Percentiles rank a stretch among this genome's conserved stretches.
Conservation (phyloP, 2,329 filamentous ascomycete species). For the Aspergillus sp. region DNA sequence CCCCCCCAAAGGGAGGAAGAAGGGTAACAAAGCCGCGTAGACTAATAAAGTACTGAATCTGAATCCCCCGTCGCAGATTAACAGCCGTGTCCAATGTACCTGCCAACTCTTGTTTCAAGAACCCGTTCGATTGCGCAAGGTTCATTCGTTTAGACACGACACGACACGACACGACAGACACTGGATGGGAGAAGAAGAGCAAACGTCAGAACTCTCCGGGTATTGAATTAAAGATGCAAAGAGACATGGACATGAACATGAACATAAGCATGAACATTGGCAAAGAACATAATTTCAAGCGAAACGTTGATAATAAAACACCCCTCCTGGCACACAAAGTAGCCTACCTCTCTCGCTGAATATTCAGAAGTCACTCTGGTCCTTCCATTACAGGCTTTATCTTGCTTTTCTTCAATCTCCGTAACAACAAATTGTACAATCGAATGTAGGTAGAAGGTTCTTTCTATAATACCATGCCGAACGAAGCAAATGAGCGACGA, state of each 20-base stretch:
- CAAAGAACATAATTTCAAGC: constrained; percentile 2
- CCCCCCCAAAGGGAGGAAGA: too few relatives aligned
- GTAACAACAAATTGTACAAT: constrained; percentile 22
- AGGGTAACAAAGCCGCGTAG: too few relatives aligned
- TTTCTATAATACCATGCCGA: constrained; percentile 11
- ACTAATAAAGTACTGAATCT: too few relatives aligned
- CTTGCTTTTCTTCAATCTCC: constrained; percentile 5
- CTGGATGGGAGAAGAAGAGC: constrained; percentile 10
- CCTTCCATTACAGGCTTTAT: constrained; percentile 10
- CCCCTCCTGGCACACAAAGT: not conserved
- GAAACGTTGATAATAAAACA: not conserved
- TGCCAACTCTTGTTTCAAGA: not conserved
- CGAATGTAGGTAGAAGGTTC: constrained; percentile 17
- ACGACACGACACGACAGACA: constrained; percentile 4
- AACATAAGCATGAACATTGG: constrained; percentile 7
- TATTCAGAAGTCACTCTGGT: constrained; percentile 6
- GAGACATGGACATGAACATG: constrained; percentile 8
- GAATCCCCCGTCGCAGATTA: not conserved
- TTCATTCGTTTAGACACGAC: not conserved
- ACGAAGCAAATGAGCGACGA: constrained; percentile 17
- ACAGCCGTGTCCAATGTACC: not conserved
- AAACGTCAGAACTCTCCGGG: constrained; percentile 25
- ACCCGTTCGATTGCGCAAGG: not conserved
- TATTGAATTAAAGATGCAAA: constrained; percentile 24
- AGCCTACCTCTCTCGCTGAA: constrained; percentile 19